Percentiles rank a stretch among this genome's conserved stretches.
These are phyloP conservation scores for Lactarius indigo DNA, from an alignment of 768 basidiomycete genomes.

Conservation along the genomic window DNA sequence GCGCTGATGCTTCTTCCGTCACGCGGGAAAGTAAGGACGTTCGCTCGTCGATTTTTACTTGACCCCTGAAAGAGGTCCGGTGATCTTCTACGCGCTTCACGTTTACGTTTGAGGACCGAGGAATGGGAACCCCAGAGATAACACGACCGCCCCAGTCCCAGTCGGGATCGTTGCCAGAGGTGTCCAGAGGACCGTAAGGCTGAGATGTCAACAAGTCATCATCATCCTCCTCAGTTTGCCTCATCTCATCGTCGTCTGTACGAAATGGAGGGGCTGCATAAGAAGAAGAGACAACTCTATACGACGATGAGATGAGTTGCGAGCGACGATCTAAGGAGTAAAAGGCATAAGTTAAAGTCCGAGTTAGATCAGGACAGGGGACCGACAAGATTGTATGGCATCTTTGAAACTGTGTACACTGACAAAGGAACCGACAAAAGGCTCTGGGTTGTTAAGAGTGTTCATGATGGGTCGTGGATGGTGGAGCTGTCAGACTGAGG, in stretches of 20 bases:
- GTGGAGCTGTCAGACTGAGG: not conserved
- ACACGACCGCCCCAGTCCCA: slow-evolving; percentile 14
- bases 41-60: slow-evolving; percentile 8
- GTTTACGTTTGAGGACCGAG: not conserved
- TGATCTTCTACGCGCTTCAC: not conserved
- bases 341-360: not conserved
- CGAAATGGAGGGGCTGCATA: not conserved
- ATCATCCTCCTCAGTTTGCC: slow-evolving; percentile 6
- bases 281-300: slow-evolving; percentile 10
- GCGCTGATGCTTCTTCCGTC: not conserved
- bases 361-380: not conserved
- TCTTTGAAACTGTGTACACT: slow-evolving; percentile 23
- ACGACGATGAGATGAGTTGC: slow-evolving; percentile 11
- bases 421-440: slow-evolving; percentile 17
- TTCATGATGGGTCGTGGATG: slow-evolving; percentile 15
- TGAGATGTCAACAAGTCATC: slow-evolving; percentile 3
- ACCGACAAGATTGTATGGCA: slow-evolving; percentile 19
- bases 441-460: not conserved
- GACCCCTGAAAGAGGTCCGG: not conserved
- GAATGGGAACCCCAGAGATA: slow-evolving; percentile 3
- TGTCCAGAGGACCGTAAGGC: slow-evolving; percentile 1
- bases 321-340: slow-evolving; percentile 23
- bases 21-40: slow-evolving; percentile 9
- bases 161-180: not conserved
- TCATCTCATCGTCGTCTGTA: slow-evolving; percentile 12